phyloP scores from a whole-genome alignment of 2,329 filamentous ascomycete species.

The Alternaria tenuissima region DNA sequence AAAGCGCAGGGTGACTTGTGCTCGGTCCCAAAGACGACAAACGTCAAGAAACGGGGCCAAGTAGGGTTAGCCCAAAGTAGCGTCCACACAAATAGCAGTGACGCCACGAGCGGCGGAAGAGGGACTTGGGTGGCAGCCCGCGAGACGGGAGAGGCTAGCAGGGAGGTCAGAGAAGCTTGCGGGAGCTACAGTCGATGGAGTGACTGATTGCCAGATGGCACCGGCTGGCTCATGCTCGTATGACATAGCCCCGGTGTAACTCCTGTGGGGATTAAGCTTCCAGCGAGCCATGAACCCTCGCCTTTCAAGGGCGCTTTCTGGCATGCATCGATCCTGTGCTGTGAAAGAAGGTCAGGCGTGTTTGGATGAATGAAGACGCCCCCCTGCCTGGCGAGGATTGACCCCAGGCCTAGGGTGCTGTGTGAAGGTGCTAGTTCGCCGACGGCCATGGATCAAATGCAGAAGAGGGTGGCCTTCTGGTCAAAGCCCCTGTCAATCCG shows the following conservation, averaged over 20 bases:
- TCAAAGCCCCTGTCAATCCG: slow-evolving; percentile 25
- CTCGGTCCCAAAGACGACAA: slow-evolving; percentile 42
- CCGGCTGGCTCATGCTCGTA: slow-evolving; percentile 47
- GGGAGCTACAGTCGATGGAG: slow-evolving; percentile 48
- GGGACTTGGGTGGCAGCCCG: slow-evolving; percentile 43
- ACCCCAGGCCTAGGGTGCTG: slow-evolving; percentile 7
- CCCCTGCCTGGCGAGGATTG: slow-evolving; percentile 20
- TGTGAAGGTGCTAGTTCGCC: slow-evolving; percentile 14
- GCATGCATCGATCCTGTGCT: neutral
- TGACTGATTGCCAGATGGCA: slow-evolving; percentile 45
- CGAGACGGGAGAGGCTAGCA: slow-evolving; percentile 49
- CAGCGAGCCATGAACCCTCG: slow-evolving; percentile 39
- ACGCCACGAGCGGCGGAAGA: slow-evolving; percentile 44
- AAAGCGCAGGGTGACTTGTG: slow-evolving; percentile 49
- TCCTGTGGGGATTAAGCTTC: slow-evolving; percentile 46
- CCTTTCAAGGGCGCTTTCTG: slow-evolving; percentile 18
- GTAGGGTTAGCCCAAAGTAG: slow-evolving; percentile 34
- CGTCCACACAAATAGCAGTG: slow-evolving; percentile 48
- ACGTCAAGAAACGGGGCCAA: slow-evolving; percentile 42
- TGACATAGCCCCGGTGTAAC: slow-evolving; percentile 53
- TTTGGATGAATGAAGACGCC: neutral
- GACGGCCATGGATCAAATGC: slow-evolving; percentile 20
- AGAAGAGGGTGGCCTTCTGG: slow-evolving; percentile 23
- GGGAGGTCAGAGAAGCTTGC: slow-evolving; percentile 44
- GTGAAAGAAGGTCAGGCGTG: slow-evolving; percentile 1